Evolutionary conservation across 306 rosid genomes (phyloP).

Genomic region (Begonia fuchsioides): DNA sequence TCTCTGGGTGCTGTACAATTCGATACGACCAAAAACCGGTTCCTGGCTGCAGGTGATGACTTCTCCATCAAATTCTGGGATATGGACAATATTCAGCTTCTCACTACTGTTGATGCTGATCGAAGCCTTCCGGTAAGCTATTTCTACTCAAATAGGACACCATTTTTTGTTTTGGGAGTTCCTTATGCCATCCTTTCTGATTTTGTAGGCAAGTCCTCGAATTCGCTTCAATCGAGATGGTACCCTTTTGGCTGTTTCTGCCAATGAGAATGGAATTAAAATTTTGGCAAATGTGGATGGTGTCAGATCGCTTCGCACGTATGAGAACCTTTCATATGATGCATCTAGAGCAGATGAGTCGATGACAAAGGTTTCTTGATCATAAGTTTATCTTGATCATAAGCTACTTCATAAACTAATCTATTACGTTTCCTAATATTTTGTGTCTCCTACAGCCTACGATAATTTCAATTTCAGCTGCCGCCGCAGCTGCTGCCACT

Average conservation of each 20-base stretch:
- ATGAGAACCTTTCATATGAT: slow-evolving; percentile 69
- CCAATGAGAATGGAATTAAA: slow-evolving; percentile 82
- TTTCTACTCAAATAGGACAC: slow-evolving; percentile 7
- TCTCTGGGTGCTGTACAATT: slow-evolving; percentile 82
- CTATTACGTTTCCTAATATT: slow-evolving; percentile 10
- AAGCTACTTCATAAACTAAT: slow-evolving; percentile 5
- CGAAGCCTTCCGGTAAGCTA: slow-evolving; percentile 90
- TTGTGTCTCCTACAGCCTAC: slow-evolving; percentile 43
- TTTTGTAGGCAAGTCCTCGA: slow-evolving; percentile 77
- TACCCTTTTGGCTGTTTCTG: slow-evolving; percentile 77
- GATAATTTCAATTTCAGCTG: slow-evolving; percentile 66
- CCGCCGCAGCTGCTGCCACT: slow-evolving; percentile 24
- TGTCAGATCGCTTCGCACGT: slow-evolving; percentile 33
- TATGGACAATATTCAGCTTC: slow-evolving; percentile 77
- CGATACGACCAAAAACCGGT: slow-evolving; percentile 78
- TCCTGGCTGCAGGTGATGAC: slow-evolving; percentile 92
- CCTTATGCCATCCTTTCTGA: slow-evolving; percentile 6
- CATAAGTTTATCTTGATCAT: slow-evolving; percentile 2
- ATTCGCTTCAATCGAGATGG: slow-evolving; percentile 98
- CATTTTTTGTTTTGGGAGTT: slow-evolving; percentile 3
- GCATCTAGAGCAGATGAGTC: slow-evolving; percentile 69
- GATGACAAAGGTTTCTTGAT: slow-evolving; percentile 53
- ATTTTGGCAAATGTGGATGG: slow-evolving; percentile 75
- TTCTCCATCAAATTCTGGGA: slow-evolving; percentile 96
- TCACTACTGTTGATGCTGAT: slow-evolving; percentile 75